A percentile compares a stretch with the other conserved stretches of the same genome.
phyloP scores from a whole-genome alignment of 2,329 filamentous ascomycete genomes.

The Diplocarpon rosae region DNA sequence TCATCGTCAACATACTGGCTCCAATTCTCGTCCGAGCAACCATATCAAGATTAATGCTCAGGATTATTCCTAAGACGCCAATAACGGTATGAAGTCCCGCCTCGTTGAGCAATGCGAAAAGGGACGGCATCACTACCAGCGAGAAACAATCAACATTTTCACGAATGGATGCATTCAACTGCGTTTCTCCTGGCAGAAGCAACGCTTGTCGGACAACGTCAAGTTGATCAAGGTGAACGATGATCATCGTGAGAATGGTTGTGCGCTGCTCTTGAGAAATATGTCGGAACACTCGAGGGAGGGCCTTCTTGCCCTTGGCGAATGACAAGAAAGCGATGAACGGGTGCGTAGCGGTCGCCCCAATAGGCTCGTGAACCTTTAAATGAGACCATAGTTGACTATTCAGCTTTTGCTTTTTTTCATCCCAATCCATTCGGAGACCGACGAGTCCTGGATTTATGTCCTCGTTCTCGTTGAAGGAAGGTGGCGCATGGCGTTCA shows the following conservation, averaged over 20 bases:
- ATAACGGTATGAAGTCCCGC: constrained; percentile 85
- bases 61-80: constrained; percentile 75
- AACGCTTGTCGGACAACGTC: constrained; percentile 80
- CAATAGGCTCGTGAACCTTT: constrained; percentile 89
- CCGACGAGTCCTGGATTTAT: constrained; percentile 59
- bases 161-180: constrained; percentile 64
- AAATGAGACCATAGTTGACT: constrained; percentile 73
- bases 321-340: constrained; percentile 95
- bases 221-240: constrained; percentile 83
- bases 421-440: constrained; percentile 69
- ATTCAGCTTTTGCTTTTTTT: constrained; percentile 60
- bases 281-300: constrained; percentile 89
- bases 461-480: constrained; percentile 49
- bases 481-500: constrained; percentile 67
- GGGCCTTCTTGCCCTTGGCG: constrained; percentile 90
- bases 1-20: constrained; percentile 81
- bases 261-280: constrained; percentile 87
- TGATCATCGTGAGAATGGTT: constrained; percentile 90
- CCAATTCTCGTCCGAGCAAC: constrained; percentile 82
- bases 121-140: constrained; percentile 74
- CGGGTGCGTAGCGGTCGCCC: constrained; percentile 65
- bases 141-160: constrained; percentile 92
- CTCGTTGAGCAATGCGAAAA: constrained; percentile 85
- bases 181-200: constrained; percentile 58
- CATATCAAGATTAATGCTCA: constrained; percentile 71